Evolutionary conservation across 2,329 filamentous ascomycete species (phyloP).

Genomic region (Neospermospora avenae): DNA sequence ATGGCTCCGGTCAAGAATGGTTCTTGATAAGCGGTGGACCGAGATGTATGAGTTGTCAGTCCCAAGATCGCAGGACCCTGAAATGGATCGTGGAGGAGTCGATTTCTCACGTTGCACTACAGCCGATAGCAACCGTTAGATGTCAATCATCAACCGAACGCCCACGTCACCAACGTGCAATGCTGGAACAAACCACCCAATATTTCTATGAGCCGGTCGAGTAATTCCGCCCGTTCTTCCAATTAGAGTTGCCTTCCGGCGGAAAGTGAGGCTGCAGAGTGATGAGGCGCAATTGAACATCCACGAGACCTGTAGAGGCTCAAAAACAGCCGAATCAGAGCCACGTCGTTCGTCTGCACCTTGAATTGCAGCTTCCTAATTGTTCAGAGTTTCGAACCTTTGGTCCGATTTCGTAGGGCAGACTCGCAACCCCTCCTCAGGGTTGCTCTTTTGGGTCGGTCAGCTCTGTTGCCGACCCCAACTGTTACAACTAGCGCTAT

Average conservation of each 20-base stretch:
- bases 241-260: neutral
- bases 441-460: neutral
- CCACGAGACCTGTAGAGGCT: neutral
- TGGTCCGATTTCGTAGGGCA: neutral
- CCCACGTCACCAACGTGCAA: neutral
- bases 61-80: neutral
- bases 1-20: neutral
- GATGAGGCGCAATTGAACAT: neutral
- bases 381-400: neutral
- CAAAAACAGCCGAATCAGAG: neutral
- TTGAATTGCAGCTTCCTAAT: neutral
- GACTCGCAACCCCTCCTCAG: neutral
- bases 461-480: neutral
- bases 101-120: neutral
- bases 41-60: neutral
- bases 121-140: neutral
- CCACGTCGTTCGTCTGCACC: neutral
- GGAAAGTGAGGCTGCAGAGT: constrained; percentile 8
- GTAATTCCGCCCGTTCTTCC: neutral
- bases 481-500: neutral
- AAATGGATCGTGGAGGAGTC: neutral
- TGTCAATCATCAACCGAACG: neutral
- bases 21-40: neutral
- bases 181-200: neutral
- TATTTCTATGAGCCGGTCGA: neutral